phyloP scores from a whole-genome alignment of 331 rosid species.

The Acacia pycnantha region DNA sequence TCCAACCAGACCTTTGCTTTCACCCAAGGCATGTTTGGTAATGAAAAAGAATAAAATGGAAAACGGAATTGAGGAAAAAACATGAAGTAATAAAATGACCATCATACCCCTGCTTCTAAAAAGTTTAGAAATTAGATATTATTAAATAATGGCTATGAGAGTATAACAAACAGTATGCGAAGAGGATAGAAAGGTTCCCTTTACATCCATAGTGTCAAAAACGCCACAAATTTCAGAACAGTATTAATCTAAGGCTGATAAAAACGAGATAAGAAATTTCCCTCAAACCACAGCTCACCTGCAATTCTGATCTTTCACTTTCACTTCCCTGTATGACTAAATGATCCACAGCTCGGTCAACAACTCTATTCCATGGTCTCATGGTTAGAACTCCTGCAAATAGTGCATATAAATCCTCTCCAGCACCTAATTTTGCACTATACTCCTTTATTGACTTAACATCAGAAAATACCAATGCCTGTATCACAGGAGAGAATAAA shows the following conservation, averaged over 20 bases:
- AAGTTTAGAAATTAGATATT: neutral
- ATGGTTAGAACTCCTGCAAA: conserved; percentile 96
- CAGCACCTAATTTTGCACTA: conserved; percentile 93
- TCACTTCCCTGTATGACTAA: conserved; percentile 73
- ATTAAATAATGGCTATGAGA: neutral
- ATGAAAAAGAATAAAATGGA: neutral
- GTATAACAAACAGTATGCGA: neutral
- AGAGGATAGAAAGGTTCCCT: neutral
- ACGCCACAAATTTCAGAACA: neutral
- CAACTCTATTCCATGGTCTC: conserved; percentile 95
- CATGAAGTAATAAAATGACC: neutral
- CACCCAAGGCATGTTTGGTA: neutral
- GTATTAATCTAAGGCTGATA: conserved; percentile 17
- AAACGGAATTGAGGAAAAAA: neutral
- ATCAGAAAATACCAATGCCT: conserved; percentile 83
- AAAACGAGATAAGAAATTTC: conserved; percentile 7
- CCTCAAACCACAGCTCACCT: conserved; percentile 56
- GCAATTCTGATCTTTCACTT: conserved; percentile 76
- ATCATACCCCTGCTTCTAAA: neutral
- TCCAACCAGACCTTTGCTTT: neutral
- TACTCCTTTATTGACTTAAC: conserved; percentile 78
- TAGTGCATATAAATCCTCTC: conserved; percentile 88
- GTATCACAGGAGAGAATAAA: conserved; percentile 17
- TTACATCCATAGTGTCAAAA: neutral
- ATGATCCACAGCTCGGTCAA: conserved; percentile 83